Percentiles rank a stretch among this genome's conserved stretches.
These are phyloP conservation scores for Coemansia sp. DNA, from an alignment of 192 early-diverging fungal genomes.

Conservation along the genomic window DNA sequence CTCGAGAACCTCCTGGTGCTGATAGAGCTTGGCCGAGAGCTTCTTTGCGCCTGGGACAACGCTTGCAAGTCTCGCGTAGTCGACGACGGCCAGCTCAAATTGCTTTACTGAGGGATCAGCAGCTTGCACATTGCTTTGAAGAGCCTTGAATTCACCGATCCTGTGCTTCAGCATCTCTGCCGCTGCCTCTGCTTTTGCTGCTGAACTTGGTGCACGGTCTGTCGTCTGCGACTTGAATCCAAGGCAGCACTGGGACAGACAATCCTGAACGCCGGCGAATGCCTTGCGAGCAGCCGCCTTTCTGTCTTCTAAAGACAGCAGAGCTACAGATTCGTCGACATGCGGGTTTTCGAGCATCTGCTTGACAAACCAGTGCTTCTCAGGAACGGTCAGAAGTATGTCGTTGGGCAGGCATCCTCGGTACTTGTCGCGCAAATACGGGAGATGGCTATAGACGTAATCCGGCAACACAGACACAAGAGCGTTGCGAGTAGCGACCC, in stretches of 20 bases:
- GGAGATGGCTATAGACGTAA: conserved; percentile 70
- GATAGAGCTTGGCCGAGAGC: background rate
- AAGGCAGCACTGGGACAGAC: conserved; percentile 1
- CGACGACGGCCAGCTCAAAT: conserved; percentile 5
- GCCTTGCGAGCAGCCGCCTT: background rate
- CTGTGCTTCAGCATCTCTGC: background rate
- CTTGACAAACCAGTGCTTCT: conserved; percentile 17
- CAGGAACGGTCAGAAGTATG: conserved; percentile 28
- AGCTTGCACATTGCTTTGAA: background rate
- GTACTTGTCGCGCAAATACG: conserved; percentile 73
- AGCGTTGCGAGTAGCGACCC: conserved; percentile 47
- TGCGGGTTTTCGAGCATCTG: conserved; percentile 38
- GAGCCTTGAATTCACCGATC: background rate
- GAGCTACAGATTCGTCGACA: conserved; percentile 5
- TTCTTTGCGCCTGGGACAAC: conserved; percentile 7
- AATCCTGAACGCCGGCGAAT: conserved; percentile 2
- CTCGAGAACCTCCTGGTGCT: conserved; percentile 1
- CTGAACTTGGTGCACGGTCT: background rate
- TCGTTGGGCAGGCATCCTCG: conserved; percentile 32
- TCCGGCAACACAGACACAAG: conserved; percentile 61
- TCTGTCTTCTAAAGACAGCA: conserved; percentile 12
- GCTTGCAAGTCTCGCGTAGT: conserved; percentile 13
- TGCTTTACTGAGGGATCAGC: background rate
- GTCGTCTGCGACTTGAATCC: background rate
- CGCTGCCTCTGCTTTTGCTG: too few species aligned